Base-by-base conservation (phyloP, 2,329 filamentous ascomycete species). In the Westerdykella sp. region DNA sequence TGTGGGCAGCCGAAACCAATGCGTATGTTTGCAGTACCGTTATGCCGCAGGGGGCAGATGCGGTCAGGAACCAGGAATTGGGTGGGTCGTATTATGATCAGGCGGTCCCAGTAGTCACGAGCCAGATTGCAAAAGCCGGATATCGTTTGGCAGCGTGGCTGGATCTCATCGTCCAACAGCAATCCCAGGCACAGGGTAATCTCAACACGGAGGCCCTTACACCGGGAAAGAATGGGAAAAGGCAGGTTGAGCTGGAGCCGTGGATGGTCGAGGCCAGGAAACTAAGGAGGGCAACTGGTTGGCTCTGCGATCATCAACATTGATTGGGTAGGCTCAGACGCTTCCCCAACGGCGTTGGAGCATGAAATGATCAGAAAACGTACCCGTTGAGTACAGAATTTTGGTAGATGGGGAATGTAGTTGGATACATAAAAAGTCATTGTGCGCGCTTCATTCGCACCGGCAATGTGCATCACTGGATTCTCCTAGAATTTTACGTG, bases 201-300 rank as follows among this genome's bases (percentile, higher is more conserved):
- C 5, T 3, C 11, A 28, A 28, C 9, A 28, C 4, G 25, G 25
- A 28, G 25, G 7, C 25, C 9, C 11, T 5, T 28, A 28, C 2
- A 12, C 25, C 11, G 25, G 25, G 9, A 28, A 28, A 28, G 25
- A 28, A 28, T 28, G 25, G 9, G 11, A 28, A 81, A 53, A 71
- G 65, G n/a, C 82, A 84, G 48, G 90, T 63, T 40, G 91, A 85
- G 72, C 81, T 96, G 46, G 76, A 81, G 54, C 74, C 69, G 41
- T 86, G 83, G 62, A 90, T 96, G 68, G 73, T 66, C 54, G 82
- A 95, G 62, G 87, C 84, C 66, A 78, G 67, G 1, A 69, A 49
- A 32, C 67, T 93, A 69, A 91, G 91, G 73, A 85, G 84, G 73
- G 69, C 25, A 28, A 7, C 25, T 12, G 11, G 25, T 28, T 28